phyloP scores from a whole-genome alignment of 345 rosid genomes.

The Citrus hindsii region DNA sequence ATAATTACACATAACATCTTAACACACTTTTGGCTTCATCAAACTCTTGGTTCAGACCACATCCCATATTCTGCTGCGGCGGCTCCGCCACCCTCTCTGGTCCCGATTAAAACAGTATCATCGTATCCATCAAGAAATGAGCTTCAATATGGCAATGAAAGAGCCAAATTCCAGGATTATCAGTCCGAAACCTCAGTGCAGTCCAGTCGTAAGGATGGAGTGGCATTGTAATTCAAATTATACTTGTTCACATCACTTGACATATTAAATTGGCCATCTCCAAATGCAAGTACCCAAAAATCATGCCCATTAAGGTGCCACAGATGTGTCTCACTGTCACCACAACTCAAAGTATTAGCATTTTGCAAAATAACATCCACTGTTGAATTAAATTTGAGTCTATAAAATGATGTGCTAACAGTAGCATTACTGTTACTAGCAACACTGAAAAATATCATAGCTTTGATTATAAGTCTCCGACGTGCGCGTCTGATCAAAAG shows the following conservation, averaged over 20 bases:
- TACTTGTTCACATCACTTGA: constrained; percentile 4
- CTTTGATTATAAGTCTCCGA: background rate
- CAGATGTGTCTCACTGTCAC: constrained; percentile 29
- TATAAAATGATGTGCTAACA: constrained; percentile 22
- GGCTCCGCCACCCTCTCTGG: background rate
- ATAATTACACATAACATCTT: too few relatives aligned
- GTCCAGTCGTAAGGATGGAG: constrained; percentile 36
- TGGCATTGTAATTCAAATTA: constrained; percentile 21
- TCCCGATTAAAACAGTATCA: constrained; percentile 27
- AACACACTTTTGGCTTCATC: too few relatives aligned
- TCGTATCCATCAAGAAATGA: constrained; percentile 35
- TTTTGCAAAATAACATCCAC: constrained; percentile 39
- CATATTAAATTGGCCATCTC: constrained; percentile 22
- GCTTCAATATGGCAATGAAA: constrained; percentile 46
- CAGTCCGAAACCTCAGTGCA: constrained; percentile 24
- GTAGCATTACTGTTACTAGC: constrained; percentile 23
- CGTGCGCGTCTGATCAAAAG: constrained; percentile 12
- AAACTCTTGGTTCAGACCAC: constrained; percentile 3
- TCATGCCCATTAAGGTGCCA: constrained; percentile 43
- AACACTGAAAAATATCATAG: constrained; percentile 21
- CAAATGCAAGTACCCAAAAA: constrained; percentile 35
- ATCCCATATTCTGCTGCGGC: constrained; percentile 14
- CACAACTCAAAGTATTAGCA: constrained; percentile 18
- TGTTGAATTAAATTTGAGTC: constrained; percentile 6
- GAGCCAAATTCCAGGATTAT: constrained; percentile 37